Conservation (phyloP, 164 flowering plant species). For the Vitis riparia region DNA sequence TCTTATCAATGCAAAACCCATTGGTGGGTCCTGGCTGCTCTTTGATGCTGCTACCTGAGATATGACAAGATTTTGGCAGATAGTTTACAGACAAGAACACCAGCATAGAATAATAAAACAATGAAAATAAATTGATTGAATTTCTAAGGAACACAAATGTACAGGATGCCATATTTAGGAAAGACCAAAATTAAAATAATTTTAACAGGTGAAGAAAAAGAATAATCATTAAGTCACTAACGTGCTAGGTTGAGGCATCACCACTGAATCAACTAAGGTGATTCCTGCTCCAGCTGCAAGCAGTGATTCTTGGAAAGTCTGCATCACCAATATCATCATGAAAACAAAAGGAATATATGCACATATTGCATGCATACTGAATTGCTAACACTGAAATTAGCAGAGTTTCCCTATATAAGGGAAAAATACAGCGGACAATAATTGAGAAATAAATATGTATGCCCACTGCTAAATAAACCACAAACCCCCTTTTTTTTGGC, state of each 20-base stretch:
- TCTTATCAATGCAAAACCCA: constrained; percentile 85
- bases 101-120: neutral
- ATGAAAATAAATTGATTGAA: neutral
- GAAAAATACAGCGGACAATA: too few relatives aligned
- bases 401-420: too few relatives aligned
- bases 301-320: constrained; percentile 92
- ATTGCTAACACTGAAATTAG: too few relatives aligned
- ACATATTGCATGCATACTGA: too few relatives aligned
- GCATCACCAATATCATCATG: constrained; percentile 23
- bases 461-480: too few relatives aligned
- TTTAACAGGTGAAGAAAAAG: neutral
- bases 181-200: neutral
- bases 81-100: constrained; percentile 9
- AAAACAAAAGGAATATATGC: constrained; percentile 7
- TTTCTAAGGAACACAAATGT: too few relatives aligned
- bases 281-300: constrained; percentile 96
- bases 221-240: constrained; percentile 24
- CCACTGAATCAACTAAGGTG: constrained; percentile 88
- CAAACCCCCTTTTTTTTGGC: too few relatives aligned
- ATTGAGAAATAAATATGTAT: too few relatives aligned
- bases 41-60: constrained; percentile 81
- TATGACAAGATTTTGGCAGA: constrained; percentile 16
- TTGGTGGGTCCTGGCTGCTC: constrained; percentile 50
- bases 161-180: neutral
- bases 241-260: constrained; percentile 45